phyloP scores from a whole-genome alignment of 805 yeast genomes.

The Geotrichum ghanense region DNA sequence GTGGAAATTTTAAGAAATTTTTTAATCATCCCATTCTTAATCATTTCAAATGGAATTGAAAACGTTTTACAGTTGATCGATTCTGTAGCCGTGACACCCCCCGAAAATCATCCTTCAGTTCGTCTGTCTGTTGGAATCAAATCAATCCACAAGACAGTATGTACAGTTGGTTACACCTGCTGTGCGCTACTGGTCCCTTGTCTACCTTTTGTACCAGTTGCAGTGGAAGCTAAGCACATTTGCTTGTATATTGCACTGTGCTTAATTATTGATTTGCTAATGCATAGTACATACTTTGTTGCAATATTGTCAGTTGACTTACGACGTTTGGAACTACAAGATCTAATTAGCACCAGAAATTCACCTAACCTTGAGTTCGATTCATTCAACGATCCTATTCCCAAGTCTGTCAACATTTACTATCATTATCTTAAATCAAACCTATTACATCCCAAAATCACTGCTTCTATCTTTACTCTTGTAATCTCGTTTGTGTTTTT shows the following conservation, averaged over 20 bases:
- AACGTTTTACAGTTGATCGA: conserved; percentile 37
- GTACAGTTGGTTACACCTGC: conserved; percentile 25
- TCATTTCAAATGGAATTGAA: conserved; percentile 34
- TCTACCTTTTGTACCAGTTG: conserved; percentile 3
- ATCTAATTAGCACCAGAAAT: conserved; percentile 26
- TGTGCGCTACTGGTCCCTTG: conserved; percentile 18
- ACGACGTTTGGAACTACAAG: conserved; percentile 49
- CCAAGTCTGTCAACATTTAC: not conserved
- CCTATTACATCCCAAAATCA: not conserved
- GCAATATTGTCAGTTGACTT: conserved; percentile 60
- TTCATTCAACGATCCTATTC: not conserved
- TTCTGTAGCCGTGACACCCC: conserved; percentile 30
- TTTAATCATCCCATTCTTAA: conserved; percentile 29
- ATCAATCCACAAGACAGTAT: conserved; percentile 30
- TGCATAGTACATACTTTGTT: conserved; percentile 54
- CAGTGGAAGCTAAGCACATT: conserved; percentile 28
- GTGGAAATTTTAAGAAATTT: conserved; percentile 29
- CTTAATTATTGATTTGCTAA: conserved; percentile 43
- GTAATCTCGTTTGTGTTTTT: not conserved
- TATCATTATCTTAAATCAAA: not conserved
- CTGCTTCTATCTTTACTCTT: not conserved
- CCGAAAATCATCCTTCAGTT: conserved; percentile 31
- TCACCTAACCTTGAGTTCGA: conserved; percentile 1
- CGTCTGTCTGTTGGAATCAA: conserved; percentile 30
- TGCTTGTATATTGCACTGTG: conserved; percentile 38